Percentiles rank a stretch among this genome's conserved stretches.
These are phyloP conservation scores for Aphanomyces astaci DNA, from an alignment of 352 stramenopile species.

Conservation along the genomic window DNA sequence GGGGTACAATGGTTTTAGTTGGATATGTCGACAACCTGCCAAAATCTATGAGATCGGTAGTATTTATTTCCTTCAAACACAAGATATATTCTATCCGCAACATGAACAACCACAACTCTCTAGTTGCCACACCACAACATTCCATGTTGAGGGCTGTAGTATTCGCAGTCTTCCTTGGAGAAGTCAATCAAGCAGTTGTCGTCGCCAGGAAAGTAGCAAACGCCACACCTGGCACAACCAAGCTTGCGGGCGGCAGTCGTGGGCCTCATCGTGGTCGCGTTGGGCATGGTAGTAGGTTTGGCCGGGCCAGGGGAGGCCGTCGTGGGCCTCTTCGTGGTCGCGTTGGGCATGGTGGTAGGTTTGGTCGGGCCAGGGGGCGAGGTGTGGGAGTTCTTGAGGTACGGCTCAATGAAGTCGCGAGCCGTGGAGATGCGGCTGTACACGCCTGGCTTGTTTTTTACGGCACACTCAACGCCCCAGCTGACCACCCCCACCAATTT, in stretches of 20 bases:
- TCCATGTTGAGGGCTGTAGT: background rate
- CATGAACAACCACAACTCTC: too few relatives aligned
- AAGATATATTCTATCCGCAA: too few relatives aligned
- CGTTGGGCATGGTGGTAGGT: background rate
- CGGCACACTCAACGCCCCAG: conserved; percentile 51
- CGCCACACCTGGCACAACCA: background rate
- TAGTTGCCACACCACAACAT: background rate
- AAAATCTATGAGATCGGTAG: too few relatives aligned
- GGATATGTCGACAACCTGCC: too few relatives aligned
- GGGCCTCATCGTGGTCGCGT: background rate
- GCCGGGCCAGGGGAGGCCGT: too few relatives aligned
- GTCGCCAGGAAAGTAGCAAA: background rate
- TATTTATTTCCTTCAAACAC: too few relatives aligned
- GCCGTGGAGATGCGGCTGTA: conserved; percentile 55
- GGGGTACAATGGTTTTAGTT: too few relatives aligned
- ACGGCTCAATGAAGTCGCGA: too few relatives aligned
- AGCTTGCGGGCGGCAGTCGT: background rate
- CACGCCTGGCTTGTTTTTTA: conserved; percentile 34
- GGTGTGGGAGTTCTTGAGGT: too few relatives aligned
- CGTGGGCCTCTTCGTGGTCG: background rate
- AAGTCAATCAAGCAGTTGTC: background rate
- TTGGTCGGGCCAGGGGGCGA: conserved; percentile 17
- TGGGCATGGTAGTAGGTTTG: background rate
- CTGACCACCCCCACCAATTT: conserved; percentile 48
- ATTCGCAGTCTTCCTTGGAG: background rate